Percentiles rank a stretch among this genome's conserved stretches.
These are phyloP conservation scores for Fusarium caatingaense DNA, from an alignment of 2,329 filamentous ascomycete genomes.

Conservation along the genomic window DNA sequence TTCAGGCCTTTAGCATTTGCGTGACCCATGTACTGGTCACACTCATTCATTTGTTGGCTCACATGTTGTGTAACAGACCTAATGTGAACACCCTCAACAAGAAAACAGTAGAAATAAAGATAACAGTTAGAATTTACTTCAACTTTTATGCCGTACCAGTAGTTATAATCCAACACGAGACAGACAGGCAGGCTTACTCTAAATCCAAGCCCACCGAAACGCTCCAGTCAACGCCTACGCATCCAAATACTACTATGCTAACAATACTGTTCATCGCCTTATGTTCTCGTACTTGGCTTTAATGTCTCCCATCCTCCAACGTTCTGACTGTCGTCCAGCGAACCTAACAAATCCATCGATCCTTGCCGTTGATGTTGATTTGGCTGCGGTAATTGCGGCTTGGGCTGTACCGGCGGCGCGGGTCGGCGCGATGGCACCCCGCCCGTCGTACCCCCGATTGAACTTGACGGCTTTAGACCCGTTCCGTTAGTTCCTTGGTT, in stretches of 20 bases:
- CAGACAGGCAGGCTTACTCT: conserved; percentile 9
- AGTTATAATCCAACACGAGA: conserved; percentile 2
- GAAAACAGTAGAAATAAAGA: background rate
- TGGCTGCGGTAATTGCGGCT: conserved; percentile 36
- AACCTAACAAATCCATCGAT: conserved; percentile 58
- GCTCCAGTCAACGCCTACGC: conserved; percentile 24
- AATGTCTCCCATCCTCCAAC: conserved; percentile 67
- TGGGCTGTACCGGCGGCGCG: conserved; percentile 35
- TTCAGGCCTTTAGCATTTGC: background rate
- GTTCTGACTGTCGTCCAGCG: conserved; percentile 61
- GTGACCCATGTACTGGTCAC: conserved; percentile 3
- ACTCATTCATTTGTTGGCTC: background rate
- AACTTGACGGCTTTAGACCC: conserved; percentile 34
- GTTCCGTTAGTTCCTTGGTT: conserved; percentile 40
- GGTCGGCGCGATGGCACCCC: conserved; percentile 36
- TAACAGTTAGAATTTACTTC: background rate
- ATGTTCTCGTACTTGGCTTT: conserved; percentile 56
- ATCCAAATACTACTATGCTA: conserved; percentile 9
- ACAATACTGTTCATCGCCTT: conserved; percentile 6
- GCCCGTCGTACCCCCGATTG: conserved; percentile 33
- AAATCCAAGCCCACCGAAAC: conserved; percentile 9
- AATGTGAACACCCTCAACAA: background rate
- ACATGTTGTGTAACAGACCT: conserved; percentile 3
- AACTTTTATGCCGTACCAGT: conserved; percentile 6
- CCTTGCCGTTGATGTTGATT: conserved; percentile 46